Base-by-base conservation (phyloP, 495 filamentous ascomycete species). In the Aspergillus sclerotiicarbonarius region DNA sequence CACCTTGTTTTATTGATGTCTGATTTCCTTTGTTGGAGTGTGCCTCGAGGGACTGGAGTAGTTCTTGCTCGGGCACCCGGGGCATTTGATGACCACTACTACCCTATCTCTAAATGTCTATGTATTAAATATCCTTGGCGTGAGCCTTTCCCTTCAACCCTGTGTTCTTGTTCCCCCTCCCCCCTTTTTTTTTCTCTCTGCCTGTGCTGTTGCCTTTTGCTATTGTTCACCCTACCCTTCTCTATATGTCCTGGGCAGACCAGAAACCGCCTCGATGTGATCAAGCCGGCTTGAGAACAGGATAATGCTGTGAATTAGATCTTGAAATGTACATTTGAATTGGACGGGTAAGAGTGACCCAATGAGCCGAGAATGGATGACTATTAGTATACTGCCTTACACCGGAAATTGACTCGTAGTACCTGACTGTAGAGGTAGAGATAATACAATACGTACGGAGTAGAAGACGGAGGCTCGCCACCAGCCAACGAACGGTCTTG, bases 251-350 rank as follows among this genome's bases (percentile, higher is more conserved):
- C 41, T 57, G 20, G 53, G 51, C 25, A 51, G 51, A 58, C 48
- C 61, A 31, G 61, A 56, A 60, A 58, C 52, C 45, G 58, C 48
- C 33, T 51, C 53, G 32, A 44, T 67, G 58, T 67, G 61, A 63
- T 67, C 61, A 67, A 67, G 64, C 64, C 31, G 64, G 64, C 64
- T 67, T 67, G 64, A 64, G 56, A 63, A 56, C 61, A 58, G 46
- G 49, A 48, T 56, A 58, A 62, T 67, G 59, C 53, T 67, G 64
- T 66, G 56, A 67, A 59, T 61, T 63, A 63, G 53, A 61, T 48
- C 35, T 59, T 63, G 53, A 58, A 60, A 44, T 56, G 47, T 30
- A 67, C 59, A 35, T 56, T 43, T 39, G 31, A 44, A 48, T 49
- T 58, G 58, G 58, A 55, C 20, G 59, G 57, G n/a, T 20, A 44